Evolutionary conservation across 2,329 filamentous ascomycete genomes (phyloP), one percentile per base, ranked within the genome.

Genomic region (Botrytis tulipae): DNA sequence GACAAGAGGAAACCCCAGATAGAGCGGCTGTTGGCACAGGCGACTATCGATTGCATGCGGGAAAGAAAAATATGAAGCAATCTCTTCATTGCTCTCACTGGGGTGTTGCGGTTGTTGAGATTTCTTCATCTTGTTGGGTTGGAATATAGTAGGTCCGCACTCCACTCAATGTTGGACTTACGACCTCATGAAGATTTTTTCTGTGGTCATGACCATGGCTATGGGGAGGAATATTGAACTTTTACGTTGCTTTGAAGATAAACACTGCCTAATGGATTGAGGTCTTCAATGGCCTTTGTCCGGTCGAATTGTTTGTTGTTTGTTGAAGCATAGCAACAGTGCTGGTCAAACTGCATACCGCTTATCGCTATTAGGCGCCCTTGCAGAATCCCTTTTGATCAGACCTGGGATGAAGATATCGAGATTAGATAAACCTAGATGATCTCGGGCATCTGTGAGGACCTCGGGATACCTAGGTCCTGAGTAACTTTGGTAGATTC

Each of bases 131-230:
- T 42, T 54, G 22, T 54, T 67, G 46, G 40, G 46, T 67, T 54
- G 65, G 65, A 20, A 67, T 18, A 22, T 12, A 67, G 20, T 22
- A 44, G 22, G 63, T 68, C n/a, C n/a, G 46, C 65, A 68, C 54
- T 54, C 16, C 18, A 65, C 32, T n/a, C 18, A 20, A 14, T 62
- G 29, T 70, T 70, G 42, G 57, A 70, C 22, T 18, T 71, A n/a
- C 22, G 18, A 22, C 57, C 40, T 51, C 25, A n/a, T 42, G 44
- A 57, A 72, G n/a, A 32, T 40, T 35, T 44, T 22, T 37, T 25
- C 16, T 42, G 18, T 70, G 46, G 61, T 44, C 37, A 46, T 54
- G 37, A 8, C 60, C 60, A 67, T 72, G 70, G 46, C 70, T 67
- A 42, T 46, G 70, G 29, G 22, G 20, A 59, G 44, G 69, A 72